These are phyloP conservation scores for Amorphotheca resinae DNA, from an alignment of 495 filamentous ascomycete genomes.

Conservation along the genomic window DNA sequence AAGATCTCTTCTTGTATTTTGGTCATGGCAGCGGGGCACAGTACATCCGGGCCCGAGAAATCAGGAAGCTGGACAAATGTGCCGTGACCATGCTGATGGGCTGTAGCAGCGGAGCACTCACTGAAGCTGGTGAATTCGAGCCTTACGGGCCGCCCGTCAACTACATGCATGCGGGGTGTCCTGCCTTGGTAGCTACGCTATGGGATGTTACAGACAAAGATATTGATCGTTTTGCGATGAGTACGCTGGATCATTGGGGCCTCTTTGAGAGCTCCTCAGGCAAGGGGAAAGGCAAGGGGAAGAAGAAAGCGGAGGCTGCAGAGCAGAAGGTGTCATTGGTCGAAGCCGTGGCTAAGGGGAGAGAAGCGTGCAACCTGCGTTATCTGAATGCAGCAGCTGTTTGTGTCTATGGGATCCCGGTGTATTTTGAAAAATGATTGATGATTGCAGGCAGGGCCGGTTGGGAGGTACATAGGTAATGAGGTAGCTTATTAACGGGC, in stretches of 20 bases:
- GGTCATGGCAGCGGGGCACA: conserved; percentile 93
- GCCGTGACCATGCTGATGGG: conserved; percentile 87
- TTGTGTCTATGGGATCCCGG: conserved; percentile 88
- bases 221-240: conserved; percentile 77
- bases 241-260: conserved; percentile 75
- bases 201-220: conserved; percentile 98
- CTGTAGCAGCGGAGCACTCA: conserved; percentile 66
- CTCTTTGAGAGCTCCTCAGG: conserved; percentile 32
- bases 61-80: conserved; percentile 62
- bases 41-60: conserved; percentile 70
- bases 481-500: too few species aligned
- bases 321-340: conserved; percentile 38
- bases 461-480: too few species aligned
- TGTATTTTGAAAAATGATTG: conserved; percentile 54
- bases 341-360: conserved; percentile 63
- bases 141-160: conserved; percentile 79
- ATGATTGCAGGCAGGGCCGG: too few species aligned
- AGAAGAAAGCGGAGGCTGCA: conserved; percentile 10
- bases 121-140: conserved; percentile 77
- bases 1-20: conserved; percentile 76
- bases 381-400: conserved; percentile 90
- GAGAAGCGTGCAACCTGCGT: conserved; percentile 64
- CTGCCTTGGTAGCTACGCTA: conserved; percentile 75
- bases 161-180: conserved; percentile 75
- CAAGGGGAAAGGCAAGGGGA: conserved; percentile 21